phyloP scores from a whole-genome alignment of 1,284 basidiomycete species.

The Chalciporus sp. region DNA sequence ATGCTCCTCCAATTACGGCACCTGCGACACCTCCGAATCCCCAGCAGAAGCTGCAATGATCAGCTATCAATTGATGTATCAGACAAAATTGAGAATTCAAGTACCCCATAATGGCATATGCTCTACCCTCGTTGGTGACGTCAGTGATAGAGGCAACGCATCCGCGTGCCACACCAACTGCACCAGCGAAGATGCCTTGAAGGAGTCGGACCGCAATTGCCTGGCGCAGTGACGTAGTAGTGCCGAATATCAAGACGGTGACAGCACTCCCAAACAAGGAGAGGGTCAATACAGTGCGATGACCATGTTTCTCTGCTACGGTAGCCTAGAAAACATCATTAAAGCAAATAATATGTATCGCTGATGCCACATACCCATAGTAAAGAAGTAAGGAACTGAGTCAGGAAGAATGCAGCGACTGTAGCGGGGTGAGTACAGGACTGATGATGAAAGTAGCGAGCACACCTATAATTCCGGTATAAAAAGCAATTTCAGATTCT shows the following conservation, averaged over 20 bases:
- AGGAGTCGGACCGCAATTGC: slow-evolving; percentile 89
- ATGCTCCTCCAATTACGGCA: slow-evolving; percentile 84
- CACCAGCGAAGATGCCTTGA: slow-evolving; percentile 95
- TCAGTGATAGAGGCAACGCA: slow-evolving; percentile 90
- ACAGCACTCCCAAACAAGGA: slow-evolving; percentile 84
- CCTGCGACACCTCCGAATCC: slow-evolving; percentile 93
- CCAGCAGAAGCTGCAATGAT: slow-evolving; percentile 77
- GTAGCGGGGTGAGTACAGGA: slow-evolving; percentile 14
- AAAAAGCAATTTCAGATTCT: slow-evolving; percentile 81
- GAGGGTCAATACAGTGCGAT: slow-evolving; percentile 82
- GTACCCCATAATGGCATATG: slow-evolving; percentile 90
- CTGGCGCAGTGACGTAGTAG: slow-evolving; percentile 77
- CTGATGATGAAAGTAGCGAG: slow-evolving; percentile 13
- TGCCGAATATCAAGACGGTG: slow-evolving; percentile 85
- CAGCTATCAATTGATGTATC: slow-evolving; percentile 2
- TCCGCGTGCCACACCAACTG: slow-evolving; percentile 90
- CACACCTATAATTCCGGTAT: slow-evolving; percentile 80
- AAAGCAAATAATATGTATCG: slow-evolving; percentile 1
- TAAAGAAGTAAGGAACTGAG: slow-evolving; percentile 91
- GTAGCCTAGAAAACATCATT: slow-evolving; percentile 65
- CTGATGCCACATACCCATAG: slow-evolving; percentile 63
- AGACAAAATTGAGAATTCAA: slow-evolving; percentile 7
- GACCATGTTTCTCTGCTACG: slow-evolving; percentile 89
- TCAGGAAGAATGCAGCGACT: slow-evolving; percentile 82
- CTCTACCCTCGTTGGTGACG: slow-evolving; percentile 87